Evolutionary conservation across 352 stramenopile species (phyloP), one percentile per base, ranked within the genome.

Genomic region (Phytopythium helicoides): DNA sequence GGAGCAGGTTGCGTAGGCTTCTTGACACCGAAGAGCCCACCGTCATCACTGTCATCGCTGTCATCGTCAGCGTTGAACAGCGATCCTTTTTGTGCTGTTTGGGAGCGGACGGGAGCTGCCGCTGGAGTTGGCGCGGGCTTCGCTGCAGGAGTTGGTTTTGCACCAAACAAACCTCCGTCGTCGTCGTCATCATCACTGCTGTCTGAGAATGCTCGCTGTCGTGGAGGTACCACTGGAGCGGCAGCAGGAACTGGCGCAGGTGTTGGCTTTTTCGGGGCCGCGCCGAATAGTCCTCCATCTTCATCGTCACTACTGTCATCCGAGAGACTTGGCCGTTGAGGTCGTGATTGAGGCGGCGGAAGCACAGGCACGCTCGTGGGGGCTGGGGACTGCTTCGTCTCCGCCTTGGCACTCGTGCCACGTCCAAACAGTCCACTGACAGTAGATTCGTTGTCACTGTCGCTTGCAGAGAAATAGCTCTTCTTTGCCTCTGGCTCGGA

Each of bases 11-110:
- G 51, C 23, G 37, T 15, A 38, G 55, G 55, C 26, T 38, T 50
- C 41, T 47, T 57, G 28, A 56, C 34, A 1, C 66, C 66, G 58
- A 80, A 82, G 16, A 79, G 54, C 1, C 66, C 70, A 33, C 64
- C 69, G 19, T 78, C 64, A 35, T 86, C 68, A 26, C 68, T 86
- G 36, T 74, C 67, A 23, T 85, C 70, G 23, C 70, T 81, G 38
- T 81, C 69, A 28, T 71, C 61, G 25, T 73, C 66, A 34, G 81
- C 66, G 33, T 72, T 69, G 46, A 91, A 91, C 18, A 91, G 55
- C 1, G 74, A 70, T 15, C 54, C 66, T 50, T 83, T 81, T 7
- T 57, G 16, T 15, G 67, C 46, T 9, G 50, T 58, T 23, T 69
- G 58, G n/a, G 28, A 26, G 52, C 37, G n/a, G 60, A 58, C 5